These are phyloP conservation scores for Colletotrichum sansevieriae DNA, from an alignment of 2,329 filamentous ascomycete species.

Conservation along the genomic window DNA sequence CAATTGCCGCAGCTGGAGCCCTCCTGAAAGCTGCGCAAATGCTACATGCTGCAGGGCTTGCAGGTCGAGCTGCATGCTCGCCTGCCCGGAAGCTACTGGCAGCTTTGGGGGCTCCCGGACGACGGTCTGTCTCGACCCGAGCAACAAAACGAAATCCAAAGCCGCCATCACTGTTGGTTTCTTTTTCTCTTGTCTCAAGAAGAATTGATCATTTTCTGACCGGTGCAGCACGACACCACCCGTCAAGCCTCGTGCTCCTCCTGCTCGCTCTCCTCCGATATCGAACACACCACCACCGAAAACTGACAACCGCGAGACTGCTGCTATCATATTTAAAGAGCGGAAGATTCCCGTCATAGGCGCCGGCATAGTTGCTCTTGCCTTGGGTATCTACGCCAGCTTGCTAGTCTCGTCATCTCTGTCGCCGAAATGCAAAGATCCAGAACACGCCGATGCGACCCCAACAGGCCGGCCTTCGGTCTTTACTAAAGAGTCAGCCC, in stretches of 20 bases:
- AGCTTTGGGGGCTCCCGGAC: neutral
- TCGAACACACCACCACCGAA: neutral
- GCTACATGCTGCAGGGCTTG: neutral
- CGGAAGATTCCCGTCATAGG: conserved; percentile 36
- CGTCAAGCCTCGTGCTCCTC: neutral
- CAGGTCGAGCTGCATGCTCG: neutral
- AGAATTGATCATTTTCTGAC: neutral
- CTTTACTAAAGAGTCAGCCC: conserved; percentile 61
- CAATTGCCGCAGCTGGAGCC: neutral
- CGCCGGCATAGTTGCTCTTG: conserved; percentile 36
- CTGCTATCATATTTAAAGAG: conserved; percentile 37
- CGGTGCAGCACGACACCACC: neutral
- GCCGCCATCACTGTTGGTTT: neutral
- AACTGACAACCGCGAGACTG: conserved; percentile 23
- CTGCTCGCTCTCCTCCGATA: conserved; percentile 1
- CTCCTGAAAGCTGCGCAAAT: neutral
- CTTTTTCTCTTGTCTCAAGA: neutral
- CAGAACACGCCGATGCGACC: conserved; percentile 47
- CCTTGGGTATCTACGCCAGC: conserved; percentile 37
- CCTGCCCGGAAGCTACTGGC: neutral
- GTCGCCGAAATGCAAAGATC: neutral
- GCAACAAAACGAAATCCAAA: neutral
- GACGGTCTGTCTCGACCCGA: neutral
- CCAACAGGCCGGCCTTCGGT: conserved; percentile 64
- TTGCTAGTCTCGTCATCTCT: conserved; percentile 33